These are phyloP conservation scores for Clitoria ternatea DNA, from an alignment of 306 rosid genomes.

Conservation along the genomic window DNA sequence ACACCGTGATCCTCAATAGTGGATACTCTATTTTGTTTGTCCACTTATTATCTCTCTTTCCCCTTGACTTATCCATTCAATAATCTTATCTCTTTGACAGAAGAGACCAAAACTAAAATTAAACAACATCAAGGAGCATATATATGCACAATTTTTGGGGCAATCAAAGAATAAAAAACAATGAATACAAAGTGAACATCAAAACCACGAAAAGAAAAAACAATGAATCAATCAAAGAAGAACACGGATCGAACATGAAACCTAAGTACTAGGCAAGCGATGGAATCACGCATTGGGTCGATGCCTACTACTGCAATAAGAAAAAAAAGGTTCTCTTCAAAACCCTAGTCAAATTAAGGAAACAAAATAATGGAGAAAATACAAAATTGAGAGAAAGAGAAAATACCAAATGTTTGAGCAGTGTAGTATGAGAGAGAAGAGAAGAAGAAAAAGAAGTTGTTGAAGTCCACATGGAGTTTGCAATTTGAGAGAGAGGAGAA, in stretches of 20 bases:
- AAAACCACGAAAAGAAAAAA: background rate
- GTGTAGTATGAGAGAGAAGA: slow-evolving; percentile 2
- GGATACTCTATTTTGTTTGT: slow-evolving; percentile 39
- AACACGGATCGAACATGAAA: background rate
- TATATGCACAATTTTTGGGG: background rate
- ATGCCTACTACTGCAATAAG: background rate
- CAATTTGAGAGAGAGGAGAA: slow-evolving; percentile 17
- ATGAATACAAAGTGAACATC: too few relatives aligned
- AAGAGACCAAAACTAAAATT: slow-evolving; percentile 28
- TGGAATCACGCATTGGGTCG: slow-evolving; percentile 4
- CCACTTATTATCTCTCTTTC: slow-evolving; percentile 65
- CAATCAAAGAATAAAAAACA: too few relatives aligned
- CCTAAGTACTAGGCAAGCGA: background rate
- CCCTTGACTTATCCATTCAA: slow-evolving; percentile 88
- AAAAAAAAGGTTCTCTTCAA: background rate
- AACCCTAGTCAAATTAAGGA: slow-evolving; percentile 43
- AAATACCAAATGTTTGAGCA: slow-evolving; percentile 32
- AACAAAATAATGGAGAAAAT: background rate
- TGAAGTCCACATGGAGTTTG: slow-evolving; percentile 43
- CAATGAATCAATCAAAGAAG: slow-evolving; percentile 19
- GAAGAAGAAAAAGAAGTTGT: background rate
- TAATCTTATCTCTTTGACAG: slow-evolving; percentile 70
- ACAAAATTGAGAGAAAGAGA: background rate
- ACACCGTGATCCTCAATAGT: slow-evolving; percentile 79
- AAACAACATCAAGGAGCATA: background rate